Evolutionary conservation across 1,284 basidiomycete species (phyloP).

Genomic region (Puccinia hordei): DNA sequence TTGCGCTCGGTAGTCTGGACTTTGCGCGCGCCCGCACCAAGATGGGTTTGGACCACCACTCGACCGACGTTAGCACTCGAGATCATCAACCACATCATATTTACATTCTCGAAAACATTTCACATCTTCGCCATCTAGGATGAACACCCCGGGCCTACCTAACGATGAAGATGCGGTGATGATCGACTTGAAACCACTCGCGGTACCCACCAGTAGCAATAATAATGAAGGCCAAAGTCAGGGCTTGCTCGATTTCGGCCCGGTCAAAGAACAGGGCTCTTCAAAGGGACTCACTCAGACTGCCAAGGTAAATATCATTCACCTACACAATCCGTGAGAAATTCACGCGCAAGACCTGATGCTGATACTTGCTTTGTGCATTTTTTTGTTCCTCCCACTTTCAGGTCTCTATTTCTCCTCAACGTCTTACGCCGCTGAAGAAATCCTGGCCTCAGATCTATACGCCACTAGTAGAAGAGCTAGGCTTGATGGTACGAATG

Average conservation of each 20-base stretch:
- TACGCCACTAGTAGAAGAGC: constrained; percentile 42
- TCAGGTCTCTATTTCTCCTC: constrained; percentile 45
- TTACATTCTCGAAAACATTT: not conserved
- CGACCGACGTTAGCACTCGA: no score
- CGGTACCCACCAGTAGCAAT: not conserved
- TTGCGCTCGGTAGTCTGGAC: no score
- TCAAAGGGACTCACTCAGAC: constrained; percentile 33
- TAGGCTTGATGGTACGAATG: constrained; percentile 45
- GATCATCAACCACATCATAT: no score
- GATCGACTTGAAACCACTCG: constrained; percentile 6
- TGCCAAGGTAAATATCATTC: not conserved
- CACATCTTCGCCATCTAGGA: not conserved
- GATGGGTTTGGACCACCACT: no score
- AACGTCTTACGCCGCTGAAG: constrained; percentile 45
- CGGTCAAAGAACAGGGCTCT: constrained; percentile 29
- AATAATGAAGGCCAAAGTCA: not conserved
- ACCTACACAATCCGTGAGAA: not conserved
- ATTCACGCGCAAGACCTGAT: not conserved
- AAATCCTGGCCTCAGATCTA: constrained; percentile 47
- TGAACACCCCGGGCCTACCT: not conserved
- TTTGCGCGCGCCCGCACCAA: no score
- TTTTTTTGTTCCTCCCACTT: constrained; percentile 4
- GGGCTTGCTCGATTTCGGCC: constrained; percentile 23
- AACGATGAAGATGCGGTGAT: constrained; percentile 23
- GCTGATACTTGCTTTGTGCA: not conserved